Percentiles rank a stretch among this genome's conserved stretches.
Evolutionary conservation across 2,329 filamentous ascomycete genomes (phyloP).

Genomic region (Colletotrichum brevisporum): DNA sequence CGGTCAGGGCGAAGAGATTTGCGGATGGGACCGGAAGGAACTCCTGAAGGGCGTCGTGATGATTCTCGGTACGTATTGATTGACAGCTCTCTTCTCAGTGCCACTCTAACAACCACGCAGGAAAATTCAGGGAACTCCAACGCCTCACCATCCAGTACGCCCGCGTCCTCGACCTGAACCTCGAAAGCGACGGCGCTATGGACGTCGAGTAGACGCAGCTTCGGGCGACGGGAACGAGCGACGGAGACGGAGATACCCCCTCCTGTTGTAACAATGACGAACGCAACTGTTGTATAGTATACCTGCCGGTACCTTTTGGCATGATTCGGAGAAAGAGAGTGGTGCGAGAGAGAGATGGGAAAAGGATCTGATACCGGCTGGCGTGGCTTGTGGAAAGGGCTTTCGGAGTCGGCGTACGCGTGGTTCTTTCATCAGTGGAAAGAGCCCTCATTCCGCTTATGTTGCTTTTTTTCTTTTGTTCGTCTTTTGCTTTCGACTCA

Average conservation of each 20-base stretch:
- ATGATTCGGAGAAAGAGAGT: not conserved
- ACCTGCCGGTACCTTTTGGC: slow-evolving; percentile 21
- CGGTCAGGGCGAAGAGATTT: slow-evolving; percentile 79
- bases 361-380: slow-evolving; percentile 8
- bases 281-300: slow-evolving; percentile 37
- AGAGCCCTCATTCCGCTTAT: not conserved
- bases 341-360: not conserved
- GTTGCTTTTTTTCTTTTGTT: no score
- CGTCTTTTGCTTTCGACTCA: not conserved
- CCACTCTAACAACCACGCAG: slow-evolving; percentile 63
- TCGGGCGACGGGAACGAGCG: not conserved
- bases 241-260: no score
- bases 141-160: slow-evolving; percentile 96
- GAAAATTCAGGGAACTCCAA: slow-evolving; percentile 95
- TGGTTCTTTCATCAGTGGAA: not conserved
- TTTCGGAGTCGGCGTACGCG: slow-evolving; percentile 36
- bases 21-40: slow-evolving; percentile 91
- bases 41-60: slow-evolving; percentile 91
- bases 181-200: slow-evolving; percentile 63
- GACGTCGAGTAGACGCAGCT: slow-evolving; percentile 44
- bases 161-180: slow-evolving; percentile 77
- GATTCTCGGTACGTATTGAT: slow-evolving; percentile 81
- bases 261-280: slow-evolving; percentile 27
- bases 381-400: not conserved
- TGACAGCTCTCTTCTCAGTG: not conserved